Evolutionary conservation across 208 protist genomes (phyloP), one percentile per base, ranked within the genome.

Genomic region (Porcisia deanei): DNA sequence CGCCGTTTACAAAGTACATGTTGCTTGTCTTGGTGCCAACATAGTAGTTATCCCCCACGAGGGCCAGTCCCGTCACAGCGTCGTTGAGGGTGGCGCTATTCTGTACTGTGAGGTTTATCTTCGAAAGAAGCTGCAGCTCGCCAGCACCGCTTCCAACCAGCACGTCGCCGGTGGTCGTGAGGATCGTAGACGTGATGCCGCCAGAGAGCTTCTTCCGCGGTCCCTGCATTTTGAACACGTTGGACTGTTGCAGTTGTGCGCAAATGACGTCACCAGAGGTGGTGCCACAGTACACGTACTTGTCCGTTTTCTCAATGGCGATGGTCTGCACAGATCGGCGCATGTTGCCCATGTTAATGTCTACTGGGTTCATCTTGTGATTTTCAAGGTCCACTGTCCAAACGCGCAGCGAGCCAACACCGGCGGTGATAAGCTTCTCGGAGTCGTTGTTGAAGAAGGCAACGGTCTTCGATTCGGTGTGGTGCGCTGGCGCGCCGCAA

Each of bases 201-300:
- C 93, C 90, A 16, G 91, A 82, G 49, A 97, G 84, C 72, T 96
- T 96, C 74, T 96, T 91, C 75, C 93, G 86, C 47, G 96, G 96
- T 49, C 96, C 96, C 55, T 90, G 86, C 89, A 98, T 97, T 82
- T 97, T 97, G 80, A 90, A 97, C 9, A 94, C 85, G 61, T 95
- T 94, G 39, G 92, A 85, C 78, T 90, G 84, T 70, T 94, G 82
- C 54, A 97, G 76, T 76, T 96, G 89, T 6, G 97, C 82, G 80
- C 92, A 95, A 2, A 99, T 75, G 25, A 99, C 88, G 77, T 99
- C 97, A 37, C 98, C 98, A 20, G 93, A 88, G 34, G 91, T 88
- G 53, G 97, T 98, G 57, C 97, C 97, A 75, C 86, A 93, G 85
- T 98, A 99, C 7, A 85, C 87, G 78, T 96, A 94, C 73, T 91